These are phyloP conservation scores for Macrocybe gigantea DNA, from an alignment of 768 basidiomycete genomes.

Conservation along the genomic window DNA sequence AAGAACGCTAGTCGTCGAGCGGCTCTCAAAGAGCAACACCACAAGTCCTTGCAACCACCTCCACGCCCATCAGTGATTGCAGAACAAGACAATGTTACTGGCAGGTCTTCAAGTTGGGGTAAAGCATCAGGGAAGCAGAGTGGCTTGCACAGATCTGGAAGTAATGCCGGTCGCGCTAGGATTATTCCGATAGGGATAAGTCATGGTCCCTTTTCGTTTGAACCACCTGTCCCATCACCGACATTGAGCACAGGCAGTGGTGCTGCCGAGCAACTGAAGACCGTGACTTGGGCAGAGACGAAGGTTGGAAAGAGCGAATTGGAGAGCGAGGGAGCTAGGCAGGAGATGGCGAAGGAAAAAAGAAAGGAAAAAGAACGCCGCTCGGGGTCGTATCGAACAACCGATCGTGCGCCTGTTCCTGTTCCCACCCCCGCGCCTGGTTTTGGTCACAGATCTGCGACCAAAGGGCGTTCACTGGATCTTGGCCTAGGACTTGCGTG, in stretches of 20 bases:
- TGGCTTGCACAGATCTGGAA: slow-evolving; percentile 21
- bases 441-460: slow-evolving; percentile 33
- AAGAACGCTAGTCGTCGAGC: not conserved
- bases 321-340: too few relatives aligned
- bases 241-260: slow-evolving; percentile 24
- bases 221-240: slow-evolving; percentile 56
- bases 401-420: slow-evolving; percentile 27
- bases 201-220: slow-evolving; percentile 63
- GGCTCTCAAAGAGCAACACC: not conserved
- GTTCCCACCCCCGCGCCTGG: slow-evolving; percentile 20
- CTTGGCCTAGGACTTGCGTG: slow-evolving; percentile 64
- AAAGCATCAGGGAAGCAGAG: slow-evolving; percentile 32
- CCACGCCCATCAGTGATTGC: slow-evolving; percentile 5
- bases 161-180: slow-evolving; percentile 22
- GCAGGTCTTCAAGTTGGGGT: slow-evolving; percentile 53
- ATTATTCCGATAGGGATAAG: slow-evolving; percentile 31
- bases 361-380: slow-evolving; percentile 18
- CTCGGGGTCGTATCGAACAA: slow-evolving; percentile 9
- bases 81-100: slow-evolving; percentile 13
- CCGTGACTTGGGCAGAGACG: slow-evolving; percentile 4
- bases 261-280: slow-evolving; percentile 4
- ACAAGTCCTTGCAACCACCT: not conserved
- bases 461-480: slow-evolving; percentile 68
- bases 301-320: slow-evolving; percentile 8
- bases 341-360: slow-evolving; percentile 23